These are phyloP conservation scores for Tricholoma hemisulphureum DNA, from an alignment of 768 basidiomycete genomes.

Conservation along the genomic window DNA sequence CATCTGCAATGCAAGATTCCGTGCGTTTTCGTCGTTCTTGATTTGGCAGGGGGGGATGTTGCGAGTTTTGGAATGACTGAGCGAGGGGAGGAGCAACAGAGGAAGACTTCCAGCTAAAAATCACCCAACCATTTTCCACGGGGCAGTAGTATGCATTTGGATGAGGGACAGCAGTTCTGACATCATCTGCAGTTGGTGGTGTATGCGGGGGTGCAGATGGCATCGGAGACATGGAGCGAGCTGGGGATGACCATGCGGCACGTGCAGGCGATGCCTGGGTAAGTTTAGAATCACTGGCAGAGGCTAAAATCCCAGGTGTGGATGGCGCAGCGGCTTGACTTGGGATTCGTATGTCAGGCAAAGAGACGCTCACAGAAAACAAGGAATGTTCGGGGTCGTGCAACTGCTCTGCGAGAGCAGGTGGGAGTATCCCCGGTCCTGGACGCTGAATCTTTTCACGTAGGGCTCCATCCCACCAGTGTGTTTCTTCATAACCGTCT, in stretches of 20 bases:
- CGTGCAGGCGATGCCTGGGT: neutral
- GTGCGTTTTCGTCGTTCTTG: slow-evolving; percentile 47
- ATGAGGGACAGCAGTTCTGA: slow-evolving; percentile 71
- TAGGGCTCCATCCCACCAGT: slow-evolving; percentile 65
- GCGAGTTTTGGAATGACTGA: slow-evolving; percentile 44
- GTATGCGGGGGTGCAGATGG: neutral
- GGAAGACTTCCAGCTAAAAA: slow-evolving; percentile 68
- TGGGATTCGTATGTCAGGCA: slow-evolving; percentile 19
- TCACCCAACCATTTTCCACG: slow-evolving; percentile 80
- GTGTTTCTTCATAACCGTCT: slow-evolving; percentile 54
- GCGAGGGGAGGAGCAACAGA: slow-evolving; percentile 60
- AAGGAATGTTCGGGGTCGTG: slow-evolving; percentile 74
- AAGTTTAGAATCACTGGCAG: neutral
- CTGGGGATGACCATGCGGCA: slow-evolving; percentile 1
- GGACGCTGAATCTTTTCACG: slow-evolving; percentile 52
- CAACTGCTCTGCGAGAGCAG: slow-evolving; percentile 61
- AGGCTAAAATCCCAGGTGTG: neutral
- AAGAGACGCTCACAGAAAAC: slow-evolving; percentile 52
- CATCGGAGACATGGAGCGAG: slow-evolving; percentile 7
- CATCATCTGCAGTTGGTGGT: slow-evolving; percentile 58
- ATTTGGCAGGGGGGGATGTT: slow-evolving; percentile 53
- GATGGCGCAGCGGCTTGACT: neutral
- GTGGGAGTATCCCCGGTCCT: slow-evolving; percentile 68
- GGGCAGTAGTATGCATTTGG: slow-evolving; percentile 82
- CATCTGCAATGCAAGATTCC: slow-evolving; percentile 52